Conservation (phyloP, 164 flowering plant species). For the grape (Vitis vinifera) region ASM3070453v1 NC_081823.1:2399001-2399500, state of each 20-base stretch:
- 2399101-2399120: neutral
- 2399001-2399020: constrained; percentile 35
- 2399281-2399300: constrained; percentile 13
- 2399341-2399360: too few relatives aligned
- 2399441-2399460: neutral
- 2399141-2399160: neutral
- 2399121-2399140: neutral
- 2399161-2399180: neutral
- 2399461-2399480: neutral
- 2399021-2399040: neutral
- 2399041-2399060: constrained; percentile 36
- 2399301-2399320: constrained; percentile 4
- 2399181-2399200: neutral
- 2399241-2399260: neutral
- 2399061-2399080: constrained; percentile 40
- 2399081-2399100: constrained; percentile 17
- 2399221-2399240: neutral
- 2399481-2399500: neutral
- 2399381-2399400: neutral
- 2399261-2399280: constrained; percentile 4
- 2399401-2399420: neutral
- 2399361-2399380: too few relatives aligned
- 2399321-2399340: neutral
- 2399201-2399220: neutral
- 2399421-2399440: too few relatives aligned